phyloP scores from a whole-genome alignment of 345 rosid species.

The Cardiospermum halicacabum region DNA sequence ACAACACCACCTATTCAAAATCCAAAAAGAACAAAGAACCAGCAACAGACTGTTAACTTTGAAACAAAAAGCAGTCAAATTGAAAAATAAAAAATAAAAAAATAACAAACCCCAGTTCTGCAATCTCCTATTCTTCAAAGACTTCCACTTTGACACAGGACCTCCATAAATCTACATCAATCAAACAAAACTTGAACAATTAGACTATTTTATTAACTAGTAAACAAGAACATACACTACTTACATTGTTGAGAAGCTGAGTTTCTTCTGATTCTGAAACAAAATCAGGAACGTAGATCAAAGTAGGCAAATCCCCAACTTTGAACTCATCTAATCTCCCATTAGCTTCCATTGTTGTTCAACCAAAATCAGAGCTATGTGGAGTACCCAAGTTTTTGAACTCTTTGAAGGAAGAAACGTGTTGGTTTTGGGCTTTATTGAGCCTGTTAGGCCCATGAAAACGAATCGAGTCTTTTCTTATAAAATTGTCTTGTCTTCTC shows the following conservation, averaged over 20 bases:
- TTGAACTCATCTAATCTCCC: constrained; percentile 32
- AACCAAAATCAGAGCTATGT: neutral
- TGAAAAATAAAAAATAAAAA: neutral
- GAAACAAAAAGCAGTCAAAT: no score
- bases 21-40: constrained; percentile 13
- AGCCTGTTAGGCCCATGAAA: neutral
- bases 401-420: no score
- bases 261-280: constrained; percentile 51
- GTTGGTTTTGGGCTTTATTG: no score
- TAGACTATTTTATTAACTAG: neutral
- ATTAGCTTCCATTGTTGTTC: constrained; percentile 18
- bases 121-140: constrained; percentile 79
- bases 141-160: constrained; percentile 77
- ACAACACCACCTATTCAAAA: constrained; percentile 78
- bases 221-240: neutral
- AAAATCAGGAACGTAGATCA: constrained; percentile 63
- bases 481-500: neutral
- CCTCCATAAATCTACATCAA: constrained; percentile 57
- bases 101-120: constrained; percentile 77
- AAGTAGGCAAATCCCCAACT: constrained; percentile 63
- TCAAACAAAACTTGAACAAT: neutral
- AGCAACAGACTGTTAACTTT: no score
- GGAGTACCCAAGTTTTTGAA: neutral
- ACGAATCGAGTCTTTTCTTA: neutral
- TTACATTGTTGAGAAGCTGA: constrained; percentile 52